These are phyloP conservation scores for Hyaloperonospora arabidopsidis DNA, from an alignment of 352 stramenopile genomes.

Conservation along the genomic window DNA sequence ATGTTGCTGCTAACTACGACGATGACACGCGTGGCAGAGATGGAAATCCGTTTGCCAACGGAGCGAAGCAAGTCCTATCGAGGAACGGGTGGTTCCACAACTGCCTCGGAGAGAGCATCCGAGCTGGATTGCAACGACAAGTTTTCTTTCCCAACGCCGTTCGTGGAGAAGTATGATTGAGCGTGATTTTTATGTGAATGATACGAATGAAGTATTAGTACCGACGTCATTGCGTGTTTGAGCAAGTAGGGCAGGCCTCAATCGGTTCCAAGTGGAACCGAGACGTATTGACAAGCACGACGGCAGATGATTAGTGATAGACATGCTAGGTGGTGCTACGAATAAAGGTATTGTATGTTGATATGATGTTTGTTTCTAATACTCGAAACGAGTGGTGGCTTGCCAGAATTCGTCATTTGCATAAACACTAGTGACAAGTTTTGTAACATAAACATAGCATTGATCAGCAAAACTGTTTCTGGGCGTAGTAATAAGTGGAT, in stretches of 20 bases:
- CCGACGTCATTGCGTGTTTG: slow-evolving; percentile 21
- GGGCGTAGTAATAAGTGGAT: too few relatives aligned
- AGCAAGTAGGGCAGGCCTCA: slow-evolving; percentile 1
- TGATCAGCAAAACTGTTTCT: too few relatives aligned
- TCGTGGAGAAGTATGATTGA: slow-evolving; percentile 58
- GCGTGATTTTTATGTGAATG: slow-evolving; percentile 2
- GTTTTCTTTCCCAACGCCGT: slow-evolving; percentile 51
- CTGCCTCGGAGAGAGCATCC: slow-evolving; percentile 39
- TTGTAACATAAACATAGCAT: too few relatives aligned
- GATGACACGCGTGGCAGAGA: slow-evolving; percentile 77
- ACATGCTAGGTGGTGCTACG: slow-evolving; percentile 2
- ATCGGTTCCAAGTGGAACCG: not conserved
- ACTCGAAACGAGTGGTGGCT: too few relatives aligned
- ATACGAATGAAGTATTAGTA: slow-evolving; percentile 31
- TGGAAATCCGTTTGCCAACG: slow-evolving; percentile 62
- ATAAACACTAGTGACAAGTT: too few relatives aligned
- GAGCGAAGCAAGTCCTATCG: slow-evolving; percentile 39
- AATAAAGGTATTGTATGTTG: too few relatives aligned
- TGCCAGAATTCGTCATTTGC: too few relatives aligned
- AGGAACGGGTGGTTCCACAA: slow-evolving; percentile 39
- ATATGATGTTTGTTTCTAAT: too few relatives aligned
- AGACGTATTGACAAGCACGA: slow-evolving; percentile 3
- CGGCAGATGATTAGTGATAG: slow-evolving; percentile 14
- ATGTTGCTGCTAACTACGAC: slow-evolving; percentile 82
- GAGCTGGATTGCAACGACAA: slow-evolving; percentile 38